phyloP scores from a whole-genome alignment of 306 rosid genomes.

The Corylus heterophylla region DNA sequence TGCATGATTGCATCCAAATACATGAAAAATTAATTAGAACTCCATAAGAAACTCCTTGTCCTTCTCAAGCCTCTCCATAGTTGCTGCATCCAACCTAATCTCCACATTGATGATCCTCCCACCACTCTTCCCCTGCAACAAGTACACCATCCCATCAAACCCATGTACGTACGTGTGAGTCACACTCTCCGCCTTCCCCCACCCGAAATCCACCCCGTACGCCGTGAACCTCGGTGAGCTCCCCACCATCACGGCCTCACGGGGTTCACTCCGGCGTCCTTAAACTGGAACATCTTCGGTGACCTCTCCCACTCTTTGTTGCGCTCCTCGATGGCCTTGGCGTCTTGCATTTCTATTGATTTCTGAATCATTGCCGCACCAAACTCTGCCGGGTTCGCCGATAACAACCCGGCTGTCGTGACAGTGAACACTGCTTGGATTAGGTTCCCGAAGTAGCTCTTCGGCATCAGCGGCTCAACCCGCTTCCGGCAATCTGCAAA shows the following conservation, averaged over 20 bases:
- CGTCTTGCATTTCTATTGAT: conserved; percentile 63
- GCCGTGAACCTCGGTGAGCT: conserved; percentile 97
- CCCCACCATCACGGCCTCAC: conserved; percentile 64
- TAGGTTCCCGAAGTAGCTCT: conserved; percentile 81
- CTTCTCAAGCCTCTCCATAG: conserved; percentile 75
- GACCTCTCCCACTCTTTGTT: conserved; percentile 88
- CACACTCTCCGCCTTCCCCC: conserved; percentile 81
- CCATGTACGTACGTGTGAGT: conserved; percentile 15
- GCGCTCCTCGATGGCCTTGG: conserved; percentile 53
- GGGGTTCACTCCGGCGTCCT: conserved; percentile 92
- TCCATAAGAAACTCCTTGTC: conserved; percentile 72
- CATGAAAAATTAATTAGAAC: background rate
- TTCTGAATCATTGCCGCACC: conserved; percentile 68
- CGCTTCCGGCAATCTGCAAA: conserved; percentile 86
- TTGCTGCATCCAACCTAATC: conserved; percentile 62
- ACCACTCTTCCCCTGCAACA: conserved; percentile 85
- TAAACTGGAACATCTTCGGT: conserved; percentile 80
- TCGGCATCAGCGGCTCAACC: conserved; percentile 86
- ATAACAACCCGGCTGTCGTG: conserved; percentile 58
- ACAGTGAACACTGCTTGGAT: conserved; percentile 86
- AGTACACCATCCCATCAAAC: conserved; percentile 87
- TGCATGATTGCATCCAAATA: too few relatives aligned
- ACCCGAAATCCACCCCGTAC: conserved; percentile 90
- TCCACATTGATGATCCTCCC: conserved; percentile 94
- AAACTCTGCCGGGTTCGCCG: conserved; percentile 55